Conservation (phyloP, 495 filamentous ascomycete species). For the Penicillium mononematosum region DNA sequence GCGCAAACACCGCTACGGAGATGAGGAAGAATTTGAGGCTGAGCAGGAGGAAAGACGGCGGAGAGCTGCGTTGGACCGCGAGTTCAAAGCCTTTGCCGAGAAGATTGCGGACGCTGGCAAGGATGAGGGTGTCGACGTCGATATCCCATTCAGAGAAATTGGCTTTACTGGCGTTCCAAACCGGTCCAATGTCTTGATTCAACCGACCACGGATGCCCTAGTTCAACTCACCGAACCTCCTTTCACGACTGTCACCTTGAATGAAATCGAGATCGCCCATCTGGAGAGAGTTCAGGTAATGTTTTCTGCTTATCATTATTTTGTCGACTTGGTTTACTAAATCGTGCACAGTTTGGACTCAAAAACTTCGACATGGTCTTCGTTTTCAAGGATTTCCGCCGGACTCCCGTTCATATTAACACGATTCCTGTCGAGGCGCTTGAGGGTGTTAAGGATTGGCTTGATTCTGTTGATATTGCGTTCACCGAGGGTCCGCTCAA, state of each 20-base stretch:
- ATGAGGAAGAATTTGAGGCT: slow-evolving; percentile 98
- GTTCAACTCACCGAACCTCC: slow-evolving; percentile 96
- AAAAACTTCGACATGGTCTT: slow-evolving; percentile 99
- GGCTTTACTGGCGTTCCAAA: slow-evolving; percentile 96
- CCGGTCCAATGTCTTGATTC: slow-evolving; percentile 89
- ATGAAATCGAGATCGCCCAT: slow-evolving; percentile 95
- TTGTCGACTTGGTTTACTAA: slow-evolving; percentile 17
- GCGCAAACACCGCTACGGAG: slow-evolving; percentile 96
- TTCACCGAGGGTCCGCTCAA: slow-evolving; percentile 95
- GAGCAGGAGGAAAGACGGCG: slow-evolving; percentile 96
- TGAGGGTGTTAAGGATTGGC: slow-evolving; percentile 96
- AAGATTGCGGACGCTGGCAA: slow-evolving; percentile 93
- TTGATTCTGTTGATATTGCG: slow-evolving; percentile 90
- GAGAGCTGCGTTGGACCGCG: slow-evolving; percentile 84
- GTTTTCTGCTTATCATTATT: slow-evolving; percentile 3
- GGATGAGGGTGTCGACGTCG: slow-evolving; percentile 79
- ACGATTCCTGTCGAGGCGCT: slow-evolving; percentile 95
- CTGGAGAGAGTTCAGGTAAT: slow-evolving; percentile 84
- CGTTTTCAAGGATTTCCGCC: slow-evolving; percentile 93
- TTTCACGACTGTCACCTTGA: slow-evolving; percentile 90
- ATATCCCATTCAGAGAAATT: slow-evolving; percentile 94
- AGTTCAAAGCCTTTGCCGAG: slow-evolving; percentile 96
- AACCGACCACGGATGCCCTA: slow-evolving; percentile 96
- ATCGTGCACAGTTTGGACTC: slow-evolving; percentile 68
- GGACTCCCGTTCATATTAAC: slow-evolving; percentile 88